Base-by-base conservation (phyloP, 352 stramenopile genomes). In the Plasmopara muralis region DNA sequence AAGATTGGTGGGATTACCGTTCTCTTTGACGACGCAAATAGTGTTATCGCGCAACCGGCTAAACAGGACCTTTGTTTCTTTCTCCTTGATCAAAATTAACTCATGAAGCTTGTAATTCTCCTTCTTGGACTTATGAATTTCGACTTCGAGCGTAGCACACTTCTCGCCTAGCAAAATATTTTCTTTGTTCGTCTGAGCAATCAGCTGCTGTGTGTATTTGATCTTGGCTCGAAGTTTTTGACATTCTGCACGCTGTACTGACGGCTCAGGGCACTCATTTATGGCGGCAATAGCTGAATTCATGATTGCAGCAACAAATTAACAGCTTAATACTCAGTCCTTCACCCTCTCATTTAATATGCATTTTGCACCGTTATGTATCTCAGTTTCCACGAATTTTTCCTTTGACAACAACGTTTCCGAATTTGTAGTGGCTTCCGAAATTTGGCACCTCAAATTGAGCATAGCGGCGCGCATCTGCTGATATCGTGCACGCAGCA, bases 191-290 rank as follows among this genome's bases (percentile, higher is more conserved):
- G 79, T 53, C 38, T 84, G 58, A n/a, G 20, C 31, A 30, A 65
- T 63, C n/a, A 74, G 66, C n/a, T 80, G 54, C 15, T 70, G 20
- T 9, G 81, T 70, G 41, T 73, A 66, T 53, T 52, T 53, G 47
- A 66, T 65, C 46, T 85, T 84, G 9, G 57, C 63, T 50, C 58
- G 57, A 14, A 83, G 50, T 39, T 83, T 79, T 31, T 76, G 65
- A 13, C 71, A 54, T 29, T 68, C 57, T 14, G 58, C 20, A n/a
- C 50, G 49, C 20, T 64, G 52, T 29, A 53, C 38, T 29, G 65
- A 63, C 9, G 67, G 44, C 6, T 64, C 41, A 34, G 41, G 39
- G 6, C 61, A 54, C 37, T 68, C 50, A 18, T 55, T 20, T 6
- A 77, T 49, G 10, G 64, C 15, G 0, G 25, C 16, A 35, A 46